Conservation (phyloP, 2,329 filamentous ascomycete genomes). For the Ophiobolus disseminans region DNA sequence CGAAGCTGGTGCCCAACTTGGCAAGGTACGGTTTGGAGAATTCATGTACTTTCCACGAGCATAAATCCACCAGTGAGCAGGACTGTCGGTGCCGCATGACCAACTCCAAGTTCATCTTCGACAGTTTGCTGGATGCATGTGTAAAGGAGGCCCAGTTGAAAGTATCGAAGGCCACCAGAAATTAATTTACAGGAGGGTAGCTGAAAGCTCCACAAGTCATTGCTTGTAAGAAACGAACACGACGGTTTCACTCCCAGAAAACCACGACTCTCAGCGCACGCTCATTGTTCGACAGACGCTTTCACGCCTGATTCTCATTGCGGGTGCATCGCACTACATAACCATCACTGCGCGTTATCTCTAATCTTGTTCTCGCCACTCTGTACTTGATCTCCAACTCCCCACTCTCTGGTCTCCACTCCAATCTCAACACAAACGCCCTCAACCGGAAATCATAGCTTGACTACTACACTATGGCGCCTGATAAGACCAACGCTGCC, state of each 20-base stretch:
- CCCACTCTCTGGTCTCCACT: neutral
- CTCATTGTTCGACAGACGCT: too few species aligned
- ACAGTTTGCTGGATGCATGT: constrained; percentile 5
- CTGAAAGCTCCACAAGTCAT: too few species aligned
- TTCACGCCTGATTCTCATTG: too few species aligned
- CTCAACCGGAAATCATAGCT: neutral
- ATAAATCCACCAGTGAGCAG: neutral
- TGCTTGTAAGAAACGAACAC: too few species aligned
- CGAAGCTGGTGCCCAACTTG: constrained; percentile 4
- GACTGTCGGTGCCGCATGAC: constrained; percentile 2
- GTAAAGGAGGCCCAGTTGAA: constrained; percentile 1
- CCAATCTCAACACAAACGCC: neutral
- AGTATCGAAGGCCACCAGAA: neutral
- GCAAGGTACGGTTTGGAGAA: constrained; percentile 4
- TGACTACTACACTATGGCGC: too few species aligned
- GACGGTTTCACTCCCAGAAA: too few species aligned
- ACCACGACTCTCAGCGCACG: too few species aligned
- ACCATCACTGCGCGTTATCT: too few species aligned
- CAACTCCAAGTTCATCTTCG: constrained; percentile 6
- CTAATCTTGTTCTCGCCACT: neutral
- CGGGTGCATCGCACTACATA: too few species aligned
- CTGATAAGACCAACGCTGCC: too few species aligned
- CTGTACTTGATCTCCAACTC: neutral
- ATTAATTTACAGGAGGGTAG: neutral
- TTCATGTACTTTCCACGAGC: constrained; percentile 7